Evolutionary conservation across 2,329 filamentous ascomycete species (phyloP), one percentile per base, ranked within the genome.

Genomic region (Pseudocercospora crystallina): DNA sequence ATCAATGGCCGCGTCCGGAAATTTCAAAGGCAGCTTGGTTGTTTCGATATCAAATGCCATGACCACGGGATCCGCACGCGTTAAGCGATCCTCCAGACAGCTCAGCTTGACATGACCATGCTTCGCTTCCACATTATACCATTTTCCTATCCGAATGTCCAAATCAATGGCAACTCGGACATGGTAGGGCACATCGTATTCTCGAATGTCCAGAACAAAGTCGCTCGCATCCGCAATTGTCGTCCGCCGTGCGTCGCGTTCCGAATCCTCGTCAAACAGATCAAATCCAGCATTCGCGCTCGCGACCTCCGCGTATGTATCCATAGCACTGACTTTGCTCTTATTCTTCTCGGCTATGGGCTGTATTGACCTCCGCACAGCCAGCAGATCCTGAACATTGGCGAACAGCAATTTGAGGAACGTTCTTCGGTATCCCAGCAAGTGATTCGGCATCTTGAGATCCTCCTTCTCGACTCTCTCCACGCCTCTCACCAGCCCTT

Each of bases 11-110:
- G 94, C 86, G 67, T 99, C 95, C 20, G 94, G 95, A 62, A 99
- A 99, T 70, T 99, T 99, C 47, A 99, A 77, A 1, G 95, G 94
- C 12, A 94, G 77, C 67, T 99, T 99, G 5, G 89, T 92, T 2
- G 94, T 99, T 73, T 99, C 94, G 65, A 99, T 99, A 83, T 99
- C 94, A 73, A 86, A 99, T n/a, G 94, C 94, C 80, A 99, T 87
- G 14, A 99, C 89, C n/a, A 97, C 89, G 1, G 94, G 94, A 65
- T 99, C 94, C 15, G 95, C 91, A 71, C 90, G 89, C 54, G 89
- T 85, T 41, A 97, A 79, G 61, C 90, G 85, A 53, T 95, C 90
- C 69, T 92, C 88, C 66, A 97, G 85, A 66, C 88, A 90, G 39
- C 80, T 85, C 58, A 99, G 77, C n/a, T 83, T 87, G 49, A 92